Percentiles rank a stretch among this genome's conserved stretches.
Conservation (phyloP, 139 green algal species). For the Chlorella sp. region DNA sequence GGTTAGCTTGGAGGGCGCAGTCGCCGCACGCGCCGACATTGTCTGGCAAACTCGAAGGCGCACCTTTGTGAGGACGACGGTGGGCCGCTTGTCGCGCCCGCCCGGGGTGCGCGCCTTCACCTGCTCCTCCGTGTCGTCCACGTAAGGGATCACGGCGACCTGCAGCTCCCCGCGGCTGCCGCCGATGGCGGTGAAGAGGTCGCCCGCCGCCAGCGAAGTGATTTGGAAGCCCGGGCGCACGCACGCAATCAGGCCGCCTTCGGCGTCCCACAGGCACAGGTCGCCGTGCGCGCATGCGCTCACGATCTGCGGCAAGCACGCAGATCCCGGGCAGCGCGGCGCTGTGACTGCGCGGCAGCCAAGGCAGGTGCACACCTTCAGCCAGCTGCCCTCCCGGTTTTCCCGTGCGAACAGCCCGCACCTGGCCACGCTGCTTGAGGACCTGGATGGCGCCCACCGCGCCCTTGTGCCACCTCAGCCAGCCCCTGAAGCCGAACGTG, state of each 20-base stretch:
- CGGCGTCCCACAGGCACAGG: constrained; percentile 8
- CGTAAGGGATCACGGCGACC: too few relatives aligned
- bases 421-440: constrained; percentile 4
- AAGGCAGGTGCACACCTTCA: background rate
- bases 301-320: background rate
- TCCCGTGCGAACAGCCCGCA: background rate
- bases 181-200: background rate
- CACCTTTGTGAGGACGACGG: too few relatives aligned
- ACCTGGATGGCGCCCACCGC: constrained; percentile 16
- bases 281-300: background rate
- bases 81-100: too few relatives aligned
- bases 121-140: too few relatives aligned
- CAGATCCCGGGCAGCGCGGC: background rate
- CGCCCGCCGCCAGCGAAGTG: constrained; percentile 1
- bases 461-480: constrained; percentile 12
- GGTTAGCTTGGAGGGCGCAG: too few relatives aligned
- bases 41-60: too few relatives aligned
- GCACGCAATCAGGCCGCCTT: background rate
- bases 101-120: too few relatives aligned
- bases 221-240: constrained; percentile 1
- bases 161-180: constrained; percentile 9
- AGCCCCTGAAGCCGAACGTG: constrained; percentile 13
- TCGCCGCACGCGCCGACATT: too few relatives aligned
- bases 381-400: too few relatives aligned
- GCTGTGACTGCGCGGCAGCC: background rate